Conservation (phyloP, 2,329 filamentous ascomycete species). For the Talaromyces sp. region DNA sequence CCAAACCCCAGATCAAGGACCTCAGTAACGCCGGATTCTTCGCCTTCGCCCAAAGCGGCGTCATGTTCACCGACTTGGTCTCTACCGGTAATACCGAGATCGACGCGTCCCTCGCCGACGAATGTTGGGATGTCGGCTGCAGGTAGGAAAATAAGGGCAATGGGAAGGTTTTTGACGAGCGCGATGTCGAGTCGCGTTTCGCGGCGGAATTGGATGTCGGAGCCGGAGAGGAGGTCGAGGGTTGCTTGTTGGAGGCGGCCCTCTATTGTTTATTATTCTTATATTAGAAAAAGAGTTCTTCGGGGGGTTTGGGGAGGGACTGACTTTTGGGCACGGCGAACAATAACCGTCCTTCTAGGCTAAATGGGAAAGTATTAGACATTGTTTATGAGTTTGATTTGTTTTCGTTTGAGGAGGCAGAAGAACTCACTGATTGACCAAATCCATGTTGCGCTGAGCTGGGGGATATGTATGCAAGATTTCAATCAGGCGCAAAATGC, state of each 20-base stretch:
- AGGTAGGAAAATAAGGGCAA: slow-evolving; percentile 94
- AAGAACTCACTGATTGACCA: slow-evolving; percentile 60
- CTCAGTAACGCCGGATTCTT: slow-evolving; percentile 68
- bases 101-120: slow-evolving; percentile 89
- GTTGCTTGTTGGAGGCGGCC: slow-evolving; percentile 85
- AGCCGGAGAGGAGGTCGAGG: slow-evolving; percentile 86
- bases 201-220: slow-evolving; percentile 93
- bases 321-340: slow-evolving; percentile 98
- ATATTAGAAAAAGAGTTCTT: not conserved
- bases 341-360: slow-evolving; percentile 86
- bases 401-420: not conserved
- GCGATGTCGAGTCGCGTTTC: slow-evolving; percentile 96
- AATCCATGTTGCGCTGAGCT: slow-evolving; percentile 52
- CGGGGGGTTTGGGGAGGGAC: slow-evolving; percentile 30
- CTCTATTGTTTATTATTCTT: slow-evolving; percentile 57
- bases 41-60: slow-evolving; percentile 47
- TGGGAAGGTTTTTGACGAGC: slow-evolving; percentile 92
- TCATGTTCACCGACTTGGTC: slow-evolving; percentile 94
- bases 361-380: slow-evolving; percentile 38
- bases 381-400: not conserved
- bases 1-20: slow-evolving; percentile 91
- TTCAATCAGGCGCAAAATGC: slow-evolving; percentile 14
- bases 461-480: not conserved
- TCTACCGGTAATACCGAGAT: slow-evolving; percentile 89
- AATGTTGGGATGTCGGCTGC: slow-evolving; percentile 97